phyloP scores from a whole-genome alignment of 1,284 basidiomycete species.

The Volvariella surrecta region DNA sequence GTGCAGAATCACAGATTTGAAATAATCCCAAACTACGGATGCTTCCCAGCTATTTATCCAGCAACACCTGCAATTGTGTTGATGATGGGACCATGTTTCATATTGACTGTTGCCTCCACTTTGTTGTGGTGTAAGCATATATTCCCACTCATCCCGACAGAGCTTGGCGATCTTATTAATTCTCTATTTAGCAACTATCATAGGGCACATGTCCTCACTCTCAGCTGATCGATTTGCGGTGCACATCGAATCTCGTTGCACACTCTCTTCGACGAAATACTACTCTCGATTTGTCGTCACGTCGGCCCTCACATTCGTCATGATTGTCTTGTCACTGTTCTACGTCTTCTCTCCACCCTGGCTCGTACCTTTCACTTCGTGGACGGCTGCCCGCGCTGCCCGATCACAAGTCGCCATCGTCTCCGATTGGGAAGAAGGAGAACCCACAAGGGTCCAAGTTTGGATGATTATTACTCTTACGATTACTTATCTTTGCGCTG shows the following conservation, averaged over 20 bases:
- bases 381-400: no score
- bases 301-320: constrained; percentile 14
- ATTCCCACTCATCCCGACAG: not conserved
- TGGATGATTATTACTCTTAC: no score
- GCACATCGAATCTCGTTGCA: constrained; percentile 12
- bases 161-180: no score
- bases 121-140: constrained; percentile 29
- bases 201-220: constrained; percentile 8
- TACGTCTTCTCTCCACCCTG: constrained; percentile 14
- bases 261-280: constrained; percentile 10
- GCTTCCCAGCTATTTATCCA: constrained; percentile 47
- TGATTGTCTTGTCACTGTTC: constrained; percentile 13
- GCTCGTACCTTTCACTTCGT: not conserved
- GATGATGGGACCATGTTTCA: constrained; percentile 48
- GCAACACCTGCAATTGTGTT: constrained; percentile 43
- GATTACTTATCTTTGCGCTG: no score
- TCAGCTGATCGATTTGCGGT: constrained; percentile 9
- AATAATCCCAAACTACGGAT: constrained; percentile 55
- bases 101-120: constrained; percentile 35
- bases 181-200: not conserved
- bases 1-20: constrained; percentile 68
- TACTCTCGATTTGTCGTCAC: no score
- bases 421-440: no score
- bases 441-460: no score
- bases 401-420: no score